These are phyloP conservation scores for Cladosporium austrohemisphaericum DNA, from an alignment of 2,329 filamentous ascomycete species.

Conservation along the genomic window DNA sequence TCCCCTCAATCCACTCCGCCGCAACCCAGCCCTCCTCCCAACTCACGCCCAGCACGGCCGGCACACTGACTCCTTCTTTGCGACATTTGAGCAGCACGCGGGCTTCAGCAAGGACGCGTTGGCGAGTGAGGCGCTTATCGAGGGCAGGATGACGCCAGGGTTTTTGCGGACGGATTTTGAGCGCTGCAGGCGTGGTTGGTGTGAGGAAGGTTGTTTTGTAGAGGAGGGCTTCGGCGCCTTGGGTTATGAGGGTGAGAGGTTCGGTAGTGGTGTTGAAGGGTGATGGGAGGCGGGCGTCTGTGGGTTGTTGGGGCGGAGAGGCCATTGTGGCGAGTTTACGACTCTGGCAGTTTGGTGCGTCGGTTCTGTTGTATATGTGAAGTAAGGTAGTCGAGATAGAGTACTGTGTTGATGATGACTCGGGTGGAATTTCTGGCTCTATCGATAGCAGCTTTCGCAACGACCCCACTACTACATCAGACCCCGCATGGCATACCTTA, in stretches of 20 bases:
- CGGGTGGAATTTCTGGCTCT: no score
- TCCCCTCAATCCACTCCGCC: constrained; percentile 79
- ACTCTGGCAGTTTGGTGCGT: no score
- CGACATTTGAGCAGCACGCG: constrained; percentile 76
- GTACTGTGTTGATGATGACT: no score
- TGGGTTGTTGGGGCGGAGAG: no score
- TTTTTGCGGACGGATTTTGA: constrained; percentile 90
- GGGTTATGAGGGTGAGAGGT: constrained; percentile 69
- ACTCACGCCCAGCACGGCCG: constrained; percentile 69
- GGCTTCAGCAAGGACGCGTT: constrained; percentile 84
- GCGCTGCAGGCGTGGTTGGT: constrained; percentile 64
- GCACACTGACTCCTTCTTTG: constrained; percentile 75
- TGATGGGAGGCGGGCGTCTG: constrained; percentile 50
- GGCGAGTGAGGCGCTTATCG: constrained; percentile 79
- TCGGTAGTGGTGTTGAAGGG: constrained; percentile 61
- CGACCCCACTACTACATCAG: no score
- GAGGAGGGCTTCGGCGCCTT: constrained; percentile 93
- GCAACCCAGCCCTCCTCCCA: constrained; percentile 67
- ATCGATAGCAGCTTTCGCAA: no score
- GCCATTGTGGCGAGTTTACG: no score
- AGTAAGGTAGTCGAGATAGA: no score
- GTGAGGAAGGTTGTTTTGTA: constrained; percentile 80
- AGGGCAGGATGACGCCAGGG: constrained; percentile 87
- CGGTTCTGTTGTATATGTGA: no score
- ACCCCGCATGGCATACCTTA: no score